These are phyloP conservation scores for Pelargonium nanum DNA, from an alignment of 345 rosid genomes.

Conservation along the genomic window DNA sequence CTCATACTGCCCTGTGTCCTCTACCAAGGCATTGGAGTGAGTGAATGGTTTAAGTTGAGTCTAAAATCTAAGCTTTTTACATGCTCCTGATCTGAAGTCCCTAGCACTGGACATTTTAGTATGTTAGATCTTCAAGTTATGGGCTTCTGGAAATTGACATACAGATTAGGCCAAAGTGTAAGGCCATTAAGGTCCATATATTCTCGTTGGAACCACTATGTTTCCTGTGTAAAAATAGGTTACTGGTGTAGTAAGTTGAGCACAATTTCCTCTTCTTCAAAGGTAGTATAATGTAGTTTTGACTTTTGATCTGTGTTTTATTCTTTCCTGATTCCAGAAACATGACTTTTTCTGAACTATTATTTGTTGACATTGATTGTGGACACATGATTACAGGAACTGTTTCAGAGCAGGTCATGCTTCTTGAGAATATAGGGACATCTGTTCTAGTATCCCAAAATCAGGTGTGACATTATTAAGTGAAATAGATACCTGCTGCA, in stretches of 20 bases:
- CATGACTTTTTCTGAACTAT: neutral
- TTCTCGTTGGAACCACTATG: neutral
- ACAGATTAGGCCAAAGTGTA: neutral
- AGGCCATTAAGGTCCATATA: neutral
- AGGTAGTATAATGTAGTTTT: too few species aligned
- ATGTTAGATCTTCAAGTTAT: neutral
- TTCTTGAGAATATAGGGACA: conserved; percentile 95
- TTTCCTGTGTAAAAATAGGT: too few species aligned
- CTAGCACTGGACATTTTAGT: neutral
- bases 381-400: conserved; percentile 38
- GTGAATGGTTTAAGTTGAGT: neutral
- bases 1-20: neutral
- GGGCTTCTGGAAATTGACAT: neutral
- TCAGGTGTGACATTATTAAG: conserved; percentile 40
- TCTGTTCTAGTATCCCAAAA: conserved; percentile 83
- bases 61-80: neutral
- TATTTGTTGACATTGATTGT: conserved; percentile 6
- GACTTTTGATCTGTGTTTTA: too few species aligned
- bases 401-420: conserved; percentile 86
- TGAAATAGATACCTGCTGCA: too few species aligned
- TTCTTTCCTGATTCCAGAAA: neutral
- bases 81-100: neutral
- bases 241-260: too few species aligned
- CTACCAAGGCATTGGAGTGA: too few species aligned
- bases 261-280: neutral